Evolutionary conservation across 2,329 filamentous ascomycete species (phyloP).

Genomic region (Bipolaris gigantea): DNA sequence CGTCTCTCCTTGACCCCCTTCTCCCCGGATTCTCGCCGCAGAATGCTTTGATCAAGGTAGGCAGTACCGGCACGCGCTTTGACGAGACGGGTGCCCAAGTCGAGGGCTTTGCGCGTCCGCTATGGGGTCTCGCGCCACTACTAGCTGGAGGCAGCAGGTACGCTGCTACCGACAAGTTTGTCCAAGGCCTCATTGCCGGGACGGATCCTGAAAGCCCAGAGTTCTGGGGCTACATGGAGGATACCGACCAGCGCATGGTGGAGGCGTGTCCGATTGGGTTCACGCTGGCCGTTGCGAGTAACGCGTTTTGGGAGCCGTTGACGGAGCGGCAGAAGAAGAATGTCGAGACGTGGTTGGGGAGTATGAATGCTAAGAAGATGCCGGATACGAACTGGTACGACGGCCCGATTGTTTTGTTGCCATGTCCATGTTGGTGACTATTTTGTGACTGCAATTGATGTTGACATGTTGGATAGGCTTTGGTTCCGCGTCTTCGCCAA

Average conservation of each 20-base stretch:
- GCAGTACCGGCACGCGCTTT: conserved; percentile 73
- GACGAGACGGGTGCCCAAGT: conserved; percentile 77
- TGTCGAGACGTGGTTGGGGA: conserved; percentile 71
- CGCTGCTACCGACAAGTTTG: conserved; percentile 64
- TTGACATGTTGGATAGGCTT: conserved; percentile 57
- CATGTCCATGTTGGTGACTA: background rate
- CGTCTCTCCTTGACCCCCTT: conserved; percentile 67
- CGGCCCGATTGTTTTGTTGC: background rate
- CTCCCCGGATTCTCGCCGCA: conserved; percentile 70
- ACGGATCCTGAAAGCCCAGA: conserved; percentile 70
- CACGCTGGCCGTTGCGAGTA: conserved; percentile 68
- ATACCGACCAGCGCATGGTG: conserved; percentile 81
- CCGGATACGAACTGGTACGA: conserved; percentile 65
- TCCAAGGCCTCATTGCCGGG: conserved; percentile 69
- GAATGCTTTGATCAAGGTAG: conserved; percentile 67
- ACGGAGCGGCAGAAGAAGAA: conserved; percentile 64
- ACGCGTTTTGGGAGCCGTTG: conserved; percentile 67
- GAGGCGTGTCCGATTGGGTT: conserved; percentile 81
- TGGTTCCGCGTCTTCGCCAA: conserved; percentile 88
- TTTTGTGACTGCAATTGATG: conserved; percentile 3
- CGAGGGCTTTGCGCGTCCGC: conserved; percentile 72
- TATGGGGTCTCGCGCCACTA: conserved; percentile 74
- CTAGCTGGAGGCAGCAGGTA: conserved; percentile 70
- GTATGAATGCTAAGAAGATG: conserved; percentile 77
- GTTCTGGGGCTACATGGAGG: conserved; percentile 76